Evolutionary conservation across 345 rosid species (phyloP).

Genomic region (Rhodomyrtus tomentosa): DNA sequence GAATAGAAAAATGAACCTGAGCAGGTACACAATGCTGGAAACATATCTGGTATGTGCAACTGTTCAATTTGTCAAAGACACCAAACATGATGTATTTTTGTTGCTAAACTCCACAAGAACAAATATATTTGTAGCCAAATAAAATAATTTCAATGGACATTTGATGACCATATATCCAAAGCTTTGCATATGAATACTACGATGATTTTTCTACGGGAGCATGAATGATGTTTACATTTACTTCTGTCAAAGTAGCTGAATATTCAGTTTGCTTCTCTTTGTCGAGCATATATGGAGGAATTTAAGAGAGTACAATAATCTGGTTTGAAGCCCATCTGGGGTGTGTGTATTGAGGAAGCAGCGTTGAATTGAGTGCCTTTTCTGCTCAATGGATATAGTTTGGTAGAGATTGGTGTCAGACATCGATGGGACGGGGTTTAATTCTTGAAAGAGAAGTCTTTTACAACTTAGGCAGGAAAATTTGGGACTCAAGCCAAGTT

Average conservation of each 20-base stretch:
- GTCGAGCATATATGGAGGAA: not conserved
- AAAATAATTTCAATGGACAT: not conserved
- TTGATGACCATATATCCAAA: not conserved
- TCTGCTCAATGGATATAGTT: not conserved
- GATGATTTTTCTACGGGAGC: not conserved
- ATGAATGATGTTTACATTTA: not conserved
- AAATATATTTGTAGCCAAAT: not conserved
- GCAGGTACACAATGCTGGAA: constrained; percentile 47
- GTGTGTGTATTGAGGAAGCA: not conserved
- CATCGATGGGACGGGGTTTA: not conserved
- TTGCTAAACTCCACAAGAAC: not conserved
- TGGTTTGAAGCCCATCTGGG: not conserved
- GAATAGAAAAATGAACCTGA: constrained; percentile 63
- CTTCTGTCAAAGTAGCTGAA: not conserved
- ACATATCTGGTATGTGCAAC: not conserved
- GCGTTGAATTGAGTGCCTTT: not conserved
- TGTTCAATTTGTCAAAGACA: not conserved
- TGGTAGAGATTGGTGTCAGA: not conserved
- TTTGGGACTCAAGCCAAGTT: not conserved
- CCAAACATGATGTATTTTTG: not conserved
- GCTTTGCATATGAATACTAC: not conserved
- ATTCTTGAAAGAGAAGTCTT: not conserved
- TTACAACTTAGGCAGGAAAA: not conserved
- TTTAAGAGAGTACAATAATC: not conserved
- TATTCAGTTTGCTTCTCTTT: not conserved